phyloP scores from a whole-genome alignment of 2,329 filamentous ascomycete species.

The Lecanicillium sp. region DNA sequence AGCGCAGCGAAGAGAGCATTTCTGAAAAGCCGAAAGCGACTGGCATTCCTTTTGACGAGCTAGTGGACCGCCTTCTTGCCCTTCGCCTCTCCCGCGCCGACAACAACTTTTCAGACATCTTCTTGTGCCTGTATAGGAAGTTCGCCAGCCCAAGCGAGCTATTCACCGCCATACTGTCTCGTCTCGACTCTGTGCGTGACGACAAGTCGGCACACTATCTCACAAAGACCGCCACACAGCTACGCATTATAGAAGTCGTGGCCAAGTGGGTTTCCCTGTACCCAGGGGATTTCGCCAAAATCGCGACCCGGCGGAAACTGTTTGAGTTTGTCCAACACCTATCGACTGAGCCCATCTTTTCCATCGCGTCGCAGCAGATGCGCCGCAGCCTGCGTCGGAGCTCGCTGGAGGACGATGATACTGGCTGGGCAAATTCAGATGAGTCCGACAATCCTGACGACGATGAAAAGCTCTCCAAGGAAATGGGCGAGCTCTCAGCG shows the following conservation, averaged over 20 bases:
- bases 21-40: constrained; percentile 40
- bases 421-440: constrained; percentile 83
- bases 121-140: constrained; percentile 88
- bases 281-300: constrained; percentile 84
- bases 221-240: constrained; percentile 70
- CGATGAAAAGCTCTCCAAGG: constrained; percentile 27
- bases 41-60: constrained; percentile 57
- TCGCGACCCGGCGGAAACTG: constrained; percentile 62
- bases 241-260: constrained; percentile 75
- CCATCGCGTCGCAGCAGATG: constrained; percentile 80
- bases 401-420: constrained; percentile 81
- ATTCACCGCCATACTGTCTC: constrained; percentile 68
- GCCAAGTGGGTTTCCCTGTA: constrained; percentile 87
- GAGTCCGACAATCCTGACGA: constrained; percentile 32
- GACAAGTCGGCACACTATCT: constrained; percentile 62
- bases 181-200: constrained; percentile 63
- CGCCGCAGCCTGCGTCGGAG: constrained; percentile 63
- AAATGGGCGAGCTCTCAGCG: constrained; percentile 28
- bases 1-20: constrained; percentile 57
- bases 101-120: constrained; percentile 79
- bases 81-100: constrained; percentile 82
- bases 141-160: constrained; percentile 78
- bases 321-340: constrained; percentile 69
- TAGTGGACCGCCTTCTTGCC: constrained; percentile 80
- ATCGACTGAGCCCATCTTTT: constrained; percentile 72